Conservation (phyloP, 495 filamentous ascomycete species). For the Schizothecium vesticola region DNA sequence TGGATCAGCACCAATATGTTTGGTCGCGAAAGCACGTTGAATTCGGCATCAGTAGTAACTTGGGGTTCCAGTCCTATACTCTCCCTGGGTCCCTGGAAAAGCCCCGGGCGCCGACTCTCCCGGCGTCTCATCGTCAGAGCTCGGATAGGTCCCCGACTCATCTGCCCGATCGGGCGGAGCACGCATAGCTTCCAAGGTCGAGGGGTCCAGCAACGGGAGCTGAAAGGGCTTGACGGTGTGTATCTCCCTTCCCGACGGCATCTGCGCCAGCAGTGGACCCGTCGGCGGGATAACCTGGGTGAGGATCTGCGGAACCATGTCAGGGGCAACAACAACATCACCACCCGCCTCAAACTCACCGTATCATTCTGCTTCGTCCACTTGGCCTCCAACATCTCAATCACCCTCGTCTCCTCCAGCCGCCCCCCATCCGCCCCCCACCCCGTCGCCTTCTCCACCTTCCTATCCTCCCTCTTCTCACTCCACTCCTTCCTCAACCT, state of each 20-base stretch:
- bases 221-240: conserved; percentile 59
- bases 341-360: conserved; percentile 44
- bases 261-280: conserved; percentile 61
- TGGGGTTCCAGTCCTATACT: conserved; percentile 33
- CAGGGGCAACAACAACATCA: neutral
- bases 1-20: neutral
- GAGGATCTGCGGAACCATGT: conserved; percentile 53
- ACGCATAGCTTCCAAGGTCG: conserved; percentile 50
- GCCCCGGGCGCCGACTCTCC: conserved; percentile 26
- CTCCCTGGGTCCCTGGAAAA: conserved; percentile 33
- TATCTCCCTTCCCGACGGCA: conserved; percentile 86
- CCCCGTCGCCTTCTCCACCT: conserved; percentile 60
- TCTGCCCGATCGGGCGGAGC: conserved; percentile 46
- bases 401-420: conserved; percentile 76
- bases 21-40: neutral
- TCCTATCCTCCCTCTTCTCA: conserved; percentile 62
- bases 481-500: conserved; percentile 67
- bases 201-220: conserved; percentile 51
- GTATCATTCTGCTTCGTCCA: conserved; percentile 93
- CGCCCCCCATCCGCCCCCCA: conserved; percentile 82
- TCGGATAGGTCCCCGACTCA: conserved; percentile 39
- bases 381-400: conserved; percentile 81
- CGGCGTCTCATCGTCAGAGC: conserved; percentile 43
- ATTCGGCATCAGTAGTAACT: conserved; percentile 31
- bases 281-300: conserved; percentile 70